phyloP scores from a whole-genome alignment of 352 stramenopile species.

The Phytophthora tentaculata region DNA sequence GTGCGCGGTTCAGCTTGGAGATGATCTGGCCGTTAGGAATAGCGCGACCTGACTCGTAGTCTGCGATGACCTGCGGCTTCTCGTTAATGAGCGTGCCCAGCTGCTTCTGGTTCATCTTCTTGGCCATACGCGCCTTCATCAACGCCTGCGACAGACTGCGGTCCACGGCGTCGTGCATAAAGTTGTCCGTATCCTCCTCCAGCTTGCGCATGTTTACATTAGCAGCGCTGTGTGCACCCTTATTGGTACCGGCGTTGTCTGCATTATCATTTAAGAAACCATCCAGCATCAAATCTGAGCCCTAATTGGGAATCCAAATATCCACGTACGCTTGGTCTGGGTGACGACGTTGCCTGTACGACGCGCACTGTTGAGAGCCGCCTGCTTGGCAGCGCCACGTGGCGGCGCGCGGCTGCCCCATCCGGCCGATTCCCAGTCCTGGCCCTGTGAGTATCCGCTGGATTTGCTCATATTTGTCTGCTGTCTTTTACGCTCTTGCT shows the following conservation, averaged over 20 bases:
- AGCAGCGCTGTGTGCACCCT: slow-evolving; percentile 79
- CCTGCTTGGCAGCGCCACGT: slow-evolving; percentile 66
- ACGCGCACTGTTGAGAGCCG: slow-evolving; percentile 75
- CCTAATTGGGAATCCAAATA: background rate
- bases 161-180: slow-evolving; percentile 89
- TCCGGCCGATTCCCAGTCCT: slow-evolving; percentile 78
- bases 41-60: slow-evolving; percentile 98
- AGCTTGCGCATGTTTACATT: slow-evolving; percentile 91
- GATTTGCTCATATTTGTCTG: slow-evolving; percentile 57
- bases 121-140: slow-evolving; percentile 95
- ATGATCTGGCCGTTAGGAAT: slow-evolving; percentile 99
- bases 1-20: slow-evolving; percentile 95
- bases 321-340: slow-evolving; percentile 70
- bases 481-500: slow-evolving; percentile 9
- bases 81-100: slow-evolving; percentile 95
- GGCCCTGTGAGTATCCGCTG: slow-evolving; percentile 72
- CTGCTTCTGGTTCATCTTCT: slow-evolving; percentile 99
- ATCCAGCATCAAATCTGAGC: background rate
- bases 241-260: slow-evolving; percentile 85
- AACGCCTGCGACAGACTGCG: slow-evolving; percentile 92
- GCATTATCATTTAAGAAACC: background rate
- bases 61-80: slow-evolving; percentile 96
- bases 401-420: slow-evolving; percentile 76
- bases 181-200: slow-evolving; percentile 90
- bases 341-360: slow-evolving; percentile 76